These are phyloP conservation scores for Aspergillus persii DNA, from an alignment of 2,329 filamentous ascomycete species.

Conservation along the genomic window DNA sequence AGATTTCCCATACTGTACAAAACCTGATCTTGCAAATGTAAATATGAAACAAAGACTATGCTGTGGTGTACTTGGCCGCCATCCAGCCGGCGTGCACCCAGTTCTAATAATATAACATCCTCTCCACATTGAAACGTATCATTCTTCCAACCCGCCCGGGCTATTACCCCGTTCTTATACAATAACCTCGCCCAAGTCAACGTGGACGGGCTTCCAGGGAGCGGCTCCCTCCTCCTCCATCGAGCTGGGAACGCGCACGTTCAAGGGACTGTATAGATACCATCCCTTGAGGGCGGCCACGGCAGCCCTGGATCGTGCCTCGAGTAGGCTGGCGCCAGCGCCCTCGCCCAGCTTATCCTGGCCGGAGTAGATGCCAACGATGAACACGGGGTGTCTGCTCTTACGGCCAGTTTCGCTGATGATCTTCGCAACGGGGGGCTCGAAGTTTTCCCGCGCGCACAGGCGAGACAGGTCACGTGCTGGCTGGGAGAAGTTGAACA, in stretches of 20 bases:
- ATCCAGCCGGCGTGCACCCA: constrained; percentile 7
- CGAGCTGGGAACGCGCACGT: constrained; percentile 67
- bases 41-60: constrained; percentile 24
- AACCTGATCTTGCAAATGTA: constrained; percentile 33
- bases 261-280: constrained; percentile 87
- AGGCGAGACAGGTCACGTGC: constrained; percentile 79
- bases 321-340: constrained; percentile 72
- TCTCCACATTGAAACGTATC: constrained; percentile 8
- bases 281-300: constrained; percentile 86
- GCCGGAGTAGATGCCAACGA: constrained; percentile 92
- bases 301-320: constrained; percentile 74
- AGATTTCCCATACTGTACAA: constrained; percentile 41
- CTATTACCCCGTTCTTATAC: constrained; percentile 34
- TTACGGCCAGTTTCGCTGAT: constrained; percentile 85
- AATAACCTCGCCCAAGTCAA: constrained; percentile 71
- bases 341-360: constrained; percentile 89
- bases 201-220: constrained; percentile 65
- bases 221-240: constrained; percentile 61
- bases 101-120: constrained; percentile 17
- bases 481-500: constrained; percentile 84
- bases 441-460: constrained; percentile 86
- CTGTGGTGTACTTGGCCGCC: constrained; percentile 11
- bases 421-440: constrained; percentile 79
- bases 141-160: constrained; percentile 3
- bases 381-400: constrained; percentile 82